These are phyloP conservation scores for Hypoxylon sp. DNA, from an alignment of 2,329 filamentous ascomycete genomes.

Conservation along the genomic window DNA sequence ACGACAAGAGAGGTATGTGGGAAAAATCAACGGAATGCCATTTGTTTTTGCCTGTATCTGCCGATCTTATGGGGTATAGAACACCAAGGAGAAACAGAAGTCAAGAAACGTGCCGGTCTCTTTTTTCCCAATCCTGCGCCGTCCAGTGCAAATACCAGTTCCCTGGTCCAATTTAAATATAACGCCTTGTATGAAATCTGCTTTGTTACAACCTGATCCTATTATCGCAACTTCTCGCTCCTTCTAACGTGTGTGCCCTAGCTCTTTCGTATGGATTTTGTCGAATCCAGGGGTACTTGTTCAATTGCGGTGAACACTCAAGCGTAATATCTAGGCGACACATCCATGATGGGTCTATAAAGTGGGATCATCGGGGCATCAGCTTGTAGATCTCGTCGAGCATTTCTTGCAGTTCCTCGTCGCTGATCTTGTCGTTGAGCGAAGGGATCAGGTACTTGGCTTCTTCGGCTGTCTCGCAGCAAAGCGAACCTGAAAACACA, in stretches of 20 bases:
- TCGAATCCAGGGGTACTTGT: not conserved
- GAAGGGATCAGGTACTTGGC: constrained; percentile 96
- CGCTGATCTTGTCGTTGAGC: constrained; percentile 88
- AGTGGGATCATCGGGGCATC: constrained; percentile 50
- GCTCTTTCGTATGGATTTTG: not conserved
- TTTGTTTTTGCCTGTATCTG: constrained; percentile 39
- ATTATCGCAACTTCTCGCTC: constrained; percentile 14
- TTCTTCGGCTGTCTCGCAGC: constrained; percentile 93
- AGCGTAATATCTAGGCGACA: not conserved
- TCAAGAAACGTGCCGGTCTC: constrained; percentile 33
- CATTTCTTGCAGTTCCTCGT: constrained; percentile 88
- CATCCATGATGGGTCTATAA: not conserved
- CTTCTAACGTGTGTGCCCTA: not conserved
- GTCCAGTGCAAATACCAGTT: constrained; percentile 41
- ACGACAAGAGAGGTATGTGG: not conserved
- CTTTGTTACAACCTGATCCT: constrained; percentile 4
- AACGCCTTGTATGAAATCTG: constrained; percentile 27
- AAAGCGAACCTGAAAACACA: constrained; percentile 79
- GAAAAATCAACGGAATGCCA: constrained; percentile 34
- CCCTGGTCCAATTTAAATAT: constrained; percentile 33
- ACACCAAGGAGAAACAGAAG: constrained; percentile 36
- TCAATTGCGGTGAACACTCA: not conserved
- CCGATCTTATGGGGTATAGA: constrained; percentile 43
- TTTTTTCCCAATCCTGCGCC: constrained; percentile 44
- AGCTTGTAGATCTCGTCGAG: constrained; percentile 93